Evolutionary conservation across 1,284 basidiomycete genomes (phyloP).

Genomic region (Singerocomus rubriflavus): DNA sequence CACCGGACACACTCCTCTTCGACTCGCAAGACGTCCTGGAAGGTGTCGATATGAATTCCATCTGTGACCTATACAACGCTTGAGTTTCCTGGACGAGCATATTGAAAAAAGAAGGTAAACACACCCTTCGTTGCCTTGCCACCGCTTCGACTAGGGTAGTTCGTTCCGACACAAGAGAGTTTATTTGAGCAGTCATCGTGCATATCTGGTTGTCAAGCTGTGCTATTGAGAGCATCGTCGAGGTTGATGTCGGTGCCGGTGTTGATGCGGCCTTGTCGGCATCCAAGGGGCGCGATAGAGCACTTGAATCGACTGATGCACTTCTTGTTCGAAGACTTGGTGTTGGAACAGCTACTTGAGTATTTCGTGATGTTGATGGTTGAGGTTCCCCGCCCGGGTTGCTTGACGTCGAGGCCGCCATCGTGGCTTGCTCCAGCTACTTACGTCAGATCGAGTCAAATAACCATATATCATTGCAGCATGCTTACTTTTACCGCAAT

Average conservation of each 20-base stretch:
- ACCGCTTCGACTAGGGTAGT: constrained; percentile 28
- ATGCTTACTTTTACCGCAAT: constrained; percentile 39
- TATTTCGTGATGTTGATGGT: not conserved
- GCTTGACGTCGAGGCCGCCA: constrained; percentile 1
- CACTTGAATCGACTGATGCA: constrained; percentile 23
- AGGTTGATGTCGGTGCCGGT: constrained; percentile 3
- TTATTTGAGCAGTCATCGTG: constrained; percentile 34
- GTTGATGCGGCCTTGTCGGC: not conserved
- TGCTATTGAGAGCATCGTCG: constrained; percentile 14
- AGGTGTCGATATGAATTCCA: constrained; percentile 15
- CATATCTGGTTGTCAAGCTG: constrained; percentile 37
- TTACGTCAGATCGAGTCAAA: not conserved
- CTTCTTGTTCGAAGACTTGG: constrained; percentile 20
- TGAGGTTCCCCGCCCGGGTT: not conserved
- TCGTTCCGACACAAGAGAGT: constrained; percentile 38
- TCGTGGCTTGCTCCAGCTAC: constrained; percentile 26
- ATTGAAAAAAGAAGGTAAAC: not conserved
- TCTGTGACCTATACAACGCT: constrained; percentile 15
- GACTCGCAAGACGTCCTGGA: constrained; percentile 24
- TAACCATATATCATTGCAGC: not conserved
- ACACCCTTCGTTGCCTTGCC: constrained; percentile 25
- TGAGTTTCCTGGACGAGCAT: not conserved
- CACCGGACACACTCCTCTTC: constrained; percentile 39
- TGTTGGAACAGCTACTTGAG: not conserved
- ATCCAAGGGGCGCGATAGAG: constrained; percentile 5